These are phyloP conservation scores for Aspergillus spinulosporus DNA, from an alignment of 2,329 filamentous ascomycete species.

Conservation along the genomic window DNA sequence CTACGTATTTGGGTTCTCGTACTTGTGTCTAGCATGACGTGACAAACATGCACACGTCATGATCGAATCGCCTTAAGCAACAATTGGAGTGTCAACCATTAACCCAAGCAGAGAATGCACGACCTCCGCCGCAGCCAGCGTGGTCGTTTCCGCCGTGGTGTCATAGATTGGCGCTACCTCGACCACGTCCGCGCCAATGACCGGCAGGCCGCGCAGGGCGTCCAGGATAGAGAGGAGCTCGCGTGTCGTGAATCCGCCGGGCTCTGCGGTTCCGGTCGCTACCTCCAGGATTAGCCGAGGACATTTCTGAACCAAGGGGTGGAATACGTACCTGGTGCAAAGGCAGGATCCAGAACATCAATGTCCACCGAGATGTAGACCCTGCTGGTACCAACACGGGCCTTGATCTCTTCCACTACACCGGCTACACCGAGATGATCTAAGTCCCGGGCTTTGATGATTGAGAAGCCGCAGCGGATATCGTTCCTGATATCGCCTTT, in stretches of 20 bases:
- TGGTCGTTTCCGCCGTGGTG: conserved; percentile 55
- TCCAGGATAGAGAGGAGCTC: conserved; percentile 57
- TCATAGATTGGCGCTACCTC: conserved; percentile 60
- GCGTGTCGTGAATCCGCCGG: conserved; percentile 57
- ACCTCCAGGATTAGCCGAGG: not conserved
- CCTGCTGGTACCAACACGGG: conserved; percentile 48
- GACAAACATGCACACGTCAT: not conserved
- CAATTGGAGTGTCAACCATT: conserved; percentile 27
- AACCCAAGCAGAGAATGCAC: conserved; percentile 52
- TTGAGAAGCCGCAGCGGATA: conserved; percentile 55
- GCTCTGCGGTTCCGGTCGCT: conserved; percentile 57
- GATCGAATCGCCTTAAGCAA: not conserved
- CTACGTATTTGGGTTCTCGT: no score
- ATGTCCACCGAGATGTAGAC: conserved; percentile 60
- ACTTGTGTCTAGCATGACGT: no score
- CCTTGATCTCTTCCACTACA: conserved; percentile 51
- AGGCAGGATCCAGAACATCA: conserved; percentile 58
- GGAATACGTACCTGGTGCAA: conserved; percentile 45
- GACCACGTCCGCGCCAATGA: conserved; percentile 58
- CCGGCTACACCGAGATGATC: conserved; percentile 52
- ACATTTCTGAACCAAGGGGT: not conserved
- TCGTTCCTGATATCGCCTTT: conserved; percentile 56
- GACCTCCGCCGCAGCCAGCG: conserved; percentile 56
- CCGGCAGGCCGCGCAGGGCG: conserved; percentile 51
- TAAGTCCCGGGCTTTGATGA: conserved; percentile 54